Conservation (phyloP, 2,329 filamentous ascomycete genomes). For the Epichloe glyceriae region DNA sequence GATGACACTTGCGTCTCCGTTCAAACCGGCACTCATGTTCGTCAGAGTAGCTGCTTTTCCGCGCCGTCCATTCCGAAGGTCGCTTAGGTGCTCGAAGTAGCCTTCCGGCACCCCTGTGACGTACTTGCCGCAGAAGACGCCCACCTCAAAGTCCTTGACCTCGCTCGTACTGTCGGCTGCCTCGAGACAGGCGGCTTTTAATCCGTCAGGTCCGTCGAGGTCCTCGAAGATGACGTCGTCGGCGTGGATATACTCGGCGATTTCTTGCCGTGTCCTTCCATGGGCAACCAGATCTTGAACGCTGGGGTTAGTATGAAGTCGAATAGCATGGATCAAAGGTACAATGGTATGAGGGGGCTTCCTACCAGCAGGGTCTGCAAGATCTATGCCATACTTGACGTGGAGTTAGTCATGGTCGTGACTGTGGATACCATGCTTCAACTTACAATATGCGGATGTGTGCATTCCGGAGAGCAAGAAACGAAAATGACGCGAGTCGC, state of each 20-base stretch:
- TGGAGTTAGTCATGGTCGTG: background rate
- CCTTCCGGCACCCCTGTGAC: slow-evolving; percentile 64
- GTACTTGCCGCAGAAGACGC: slow-evolving; percentile 84
- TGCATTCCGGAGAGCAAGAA: slow-evolving; percentile 71
- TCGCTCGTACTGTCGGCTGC: slow-evolving; percentile 40
- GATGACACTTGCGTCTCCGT: background rate
- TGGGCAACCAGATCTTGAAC: slow-evolving; percentile 28
- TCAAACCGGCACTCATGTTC: background rate
- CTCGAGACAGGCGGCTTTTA: slow-evolving; percentile 68
- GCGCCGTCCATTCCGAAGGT: slow-evolving; percentile 51
- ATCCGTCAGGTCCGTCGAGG: slow-evolving; percentile 44
- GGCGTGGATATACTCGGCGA: slow-evolving; percentile 13
- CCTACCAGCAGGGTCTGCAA: slow-evolving; percentile 22
- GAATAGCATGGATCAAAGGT: slow-evolving; percentile 1
- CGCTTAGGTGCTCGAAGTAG: slow-evolving; percentile 73
- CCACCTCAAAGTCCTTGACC: slow-evolving; percentile 65
- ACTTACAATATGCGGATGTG: slow-evolving; percentile 77
- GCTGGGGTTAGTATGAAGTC: background rate
- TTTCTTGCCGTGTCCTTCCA: slow-evolving; percentile 24
- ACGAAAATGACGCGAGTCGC: slow-evolving; percentile 75
- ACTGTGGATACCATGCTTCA: background rate
- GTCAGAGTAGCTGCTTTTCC: background rate
- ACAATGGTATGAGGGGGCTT: background rate
- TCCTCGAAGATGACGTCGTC: slow-evolving; percentile 23
- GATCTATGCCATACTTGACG: slow-evolving; percentile 31